Evolutionary conservation across 2,329 filamentous ascomycete genomes (phyloP), one percentile per base, ranked within the genome.

Genomic region (Fusarium falciforme): DNA sequence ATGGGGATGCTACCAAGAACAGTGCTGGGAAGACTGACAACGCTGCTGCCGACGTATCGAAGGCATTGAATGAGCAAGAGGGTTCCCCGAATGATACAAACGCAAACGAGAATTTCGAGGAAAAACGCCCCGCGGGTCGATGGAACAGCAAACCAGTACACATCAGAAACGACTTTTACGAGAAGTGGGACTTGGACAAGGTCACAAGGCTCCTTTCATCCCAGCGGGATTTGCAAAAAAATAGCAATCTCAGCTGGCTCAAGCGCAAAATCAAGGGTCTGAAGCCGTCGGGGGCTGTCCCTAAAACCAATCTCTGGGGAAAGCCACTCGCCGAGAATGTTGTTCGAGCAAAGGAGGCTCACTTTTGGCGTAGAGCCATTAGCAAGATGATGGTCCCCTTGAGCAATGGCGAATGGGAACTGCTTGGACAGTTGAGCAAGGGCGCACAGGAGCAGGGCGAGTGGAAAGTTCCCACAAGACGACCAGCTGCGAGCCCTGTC

Each of bases 341-440:
- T 1, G 75, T 80, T 9, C 81, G 83, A n/a, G 83, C 83, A 11
- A 87, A 87, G 68, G 76, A 82, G 55, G 85, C 82, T 31, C 83
- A 80, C 25, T 88, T 86, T 82, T 92, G 88, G 87, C 84, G 80
- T 40, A 66, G 66, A 5, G 76, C 83, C 17, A 80, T 86, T 1
- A 79, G 84, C 14, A 88, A 86, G 67, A 70, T 90, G 8, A 81
- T 89, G 74, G 88, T 89, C n/a, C 90, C 90, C 0, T 67, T 92
- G 17, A 84, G 84, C 8, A 81, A 79, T 31, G 81, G 83, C 20
- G 89, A 92, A 76, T 92, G 89, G 89, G 84, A 91, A 16, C 77
- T 85, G 16, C 79, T 92, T n/a, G 80, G 80, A n/a, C 79, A 80
- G 27, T 74, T 92, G 38, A 84, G 84, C 4, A 71, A 76, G 9